Percentiles rank a stretch among this genome's conserved stretches.
These are phyloP conservation scores for Boechera stricta DNA, from an alignment of 345 rosid genomes.

Conservation along the genomic window DNA sequence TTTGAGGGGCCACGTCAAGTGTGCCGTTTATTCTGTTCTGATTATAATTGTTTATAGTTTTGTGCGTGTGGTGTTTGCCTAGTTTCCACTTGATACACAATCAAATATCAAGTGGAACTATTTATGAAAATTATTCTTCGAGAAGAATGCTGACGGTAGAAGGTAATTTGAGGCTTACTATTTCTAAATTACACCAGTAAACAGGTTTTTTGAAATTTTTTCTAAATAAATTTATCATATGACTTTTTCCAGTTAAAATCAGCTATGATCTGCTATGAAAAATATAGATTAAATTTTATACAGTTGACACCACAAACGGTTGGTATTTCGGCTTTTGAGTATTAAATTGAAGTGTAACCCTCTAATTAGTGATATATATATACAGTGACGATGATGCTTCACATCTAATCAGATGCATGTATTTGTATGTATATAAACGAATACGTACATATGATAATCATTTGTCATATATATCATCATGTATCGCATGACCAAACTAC, in stretches of 20 bases:
- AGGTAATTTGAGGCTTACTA: background rate
- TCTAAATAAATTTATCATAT: background rate
- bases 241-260: background rate
- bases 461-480: background rate
- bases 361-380: background rate
- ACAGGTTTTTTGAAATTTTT: too few species aligned
- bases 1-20: constrained; percentile 41
- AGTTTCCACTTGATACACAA: constrained; percentile 40
- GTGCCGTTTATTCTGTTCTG: constrained; percentile 28
- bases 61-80: constrained; percentile 41
- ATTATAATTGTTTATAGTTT: constrained; percentile 5
- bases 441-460: background rate
- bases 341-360: constrained; percentile 1
- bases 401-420: background rate
- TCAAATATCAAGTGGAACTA: constrained; percentile 17
- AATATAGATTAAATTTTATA: background rate
- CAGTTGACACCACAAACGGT: background rate
- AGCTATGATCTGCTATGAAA: background rate
- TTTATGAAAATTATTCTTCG: constrained; percentile 1
- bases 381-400: background rate
- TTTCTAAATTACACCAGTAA: background rate
- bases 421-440: background rate
- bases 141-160: constrained; percentile 18
- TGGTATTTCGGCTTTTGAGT: background rate
- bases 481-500: constrained; percentile 17